Conservation (phyloP, 345 rosid species). For the Combretum micranthum region DNA sequence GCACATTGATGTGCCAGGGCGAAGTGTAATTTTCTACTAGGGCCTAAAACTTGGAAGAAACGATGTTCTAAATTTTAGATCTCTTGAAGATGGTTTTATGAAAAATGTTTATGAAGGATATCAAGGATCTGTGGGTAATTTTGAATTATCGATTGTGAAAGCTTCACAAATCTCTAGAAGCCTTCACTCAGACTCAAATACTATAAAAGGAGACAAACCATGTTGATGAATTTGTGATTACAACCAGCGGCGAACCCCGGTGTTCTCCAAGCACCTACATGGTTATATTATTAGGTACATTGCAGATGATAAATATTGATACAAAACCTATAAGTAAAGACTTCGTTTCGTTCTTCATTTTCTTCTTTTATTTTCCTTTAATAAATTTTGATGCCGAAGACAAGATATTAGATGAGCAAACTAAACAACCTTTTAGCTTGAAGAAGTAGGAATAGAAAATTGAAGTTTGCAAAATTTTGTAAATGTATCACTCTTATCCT, state of each 20-base stretch:
- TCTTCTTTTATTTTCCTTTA: too few relatives aligned
- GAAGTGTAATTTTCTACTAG: too few relatives aligned
- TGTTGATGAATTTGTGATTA: constrained; percentile 37
- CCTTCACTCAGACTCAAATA: constrained; percentile 16
- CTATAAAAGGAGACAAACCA: constrained; percentile 26
- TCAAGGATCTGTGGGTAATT: constrained; percentile 23
- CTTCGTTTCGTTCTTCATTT: too few relatives aligned
- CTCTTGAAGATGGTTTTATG: constrained; percentile 21
- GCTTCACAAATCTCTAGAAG: constrained; percentile 32
- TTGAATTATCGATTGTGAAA: constrained; percentile 33
- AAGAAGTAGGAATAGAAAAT: too few relatives aligned
- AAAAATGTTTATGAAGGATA: constrained; percentile 31
- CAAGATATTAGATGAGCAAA: too few relatives aligned
- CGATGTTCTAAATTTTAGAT: too few relatives aligned
- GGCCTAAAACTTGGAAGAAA: too few relatives aligned
- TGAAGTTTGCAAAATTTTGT: too few relatives aligned
- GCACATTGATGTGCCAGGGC: too few relatives aligned
- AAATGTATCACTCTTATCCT: too few relatives aligned
- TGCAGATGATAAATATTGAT: constrained; percentile 14
- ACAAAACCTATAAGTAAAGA: neutral
- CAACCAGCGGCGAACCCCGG: constrained; percentile 24
- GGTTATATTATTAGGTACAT: constrained; percentile 31
- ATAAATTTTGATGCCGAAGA: too few relatives aligned
- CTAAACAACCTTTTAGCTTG: too few relatives aligned
- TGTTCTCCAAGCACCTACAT: constrained; percentile 35